Evolutionary conservation across 2,329 filamentous ascomycete genomes (phyloP).

Genomic region (Fusarium sp.): DNA sequence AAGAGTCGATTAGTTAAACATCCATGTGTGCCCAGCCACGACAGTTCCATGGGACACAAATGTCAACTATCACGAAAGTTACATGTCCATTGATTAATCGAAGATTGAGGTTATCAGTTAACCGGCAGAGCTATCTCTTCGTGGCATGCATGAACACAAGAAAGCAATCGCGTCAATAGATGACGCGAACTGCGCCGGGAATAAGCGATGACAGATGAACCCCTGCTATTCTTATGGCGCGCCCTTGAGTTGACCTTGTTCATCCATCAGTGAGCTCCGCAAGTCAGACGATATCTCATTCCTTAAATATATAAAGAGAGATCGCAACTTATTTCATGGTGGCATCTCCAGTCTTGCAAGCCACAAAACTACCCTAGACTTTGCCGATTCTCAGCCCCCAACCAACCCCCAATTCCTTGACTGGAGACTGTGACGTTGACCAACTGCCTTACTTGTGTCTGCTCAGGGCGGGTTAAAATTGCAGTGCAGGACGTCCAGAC

Average conservation of each 20-base stretch:
- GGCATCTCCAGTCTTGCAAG: background rate
- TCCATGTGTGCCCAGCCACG: too few species aligned
- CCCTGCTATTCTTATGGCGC: background rate
- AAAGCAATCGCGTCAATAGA: too few species aligned
- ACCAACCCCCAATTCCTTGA: conserved; percentile 46
- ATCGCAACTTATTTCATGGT: background rate
- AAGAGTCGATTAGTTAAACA: too few species aligned
- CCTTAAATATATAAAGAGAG: background rate
- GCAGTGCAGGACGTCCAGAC: background rate
- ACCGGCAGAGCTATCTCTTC: too few species aligned
- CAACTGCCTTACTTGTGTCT: background rate
- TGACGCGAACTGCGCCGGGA: background rate
- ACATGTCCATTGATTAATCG: too few species aligned
- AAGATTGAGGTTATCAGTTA: too few species aligned
- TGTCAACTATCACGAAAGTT: too few species aligned
- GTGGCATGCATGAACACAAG: too few species aligned
- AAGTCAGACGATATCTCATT: background rate
- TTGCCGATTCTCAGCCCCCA: background rate
- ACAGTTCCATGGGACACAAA: too few species aligned
- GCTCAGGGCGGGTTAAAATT: background rate
- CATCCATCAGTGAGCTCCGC: background rate
- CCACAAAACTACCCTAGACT: background rate
- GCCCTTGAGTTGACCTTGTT: background rate
- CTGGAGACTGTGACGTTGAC: background rate
- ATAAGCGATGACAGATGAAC: background rate